Conservation (phyloP, 2,329 filamentous ascomycete species). For the Zasmidium citrigriseum region DNA sequence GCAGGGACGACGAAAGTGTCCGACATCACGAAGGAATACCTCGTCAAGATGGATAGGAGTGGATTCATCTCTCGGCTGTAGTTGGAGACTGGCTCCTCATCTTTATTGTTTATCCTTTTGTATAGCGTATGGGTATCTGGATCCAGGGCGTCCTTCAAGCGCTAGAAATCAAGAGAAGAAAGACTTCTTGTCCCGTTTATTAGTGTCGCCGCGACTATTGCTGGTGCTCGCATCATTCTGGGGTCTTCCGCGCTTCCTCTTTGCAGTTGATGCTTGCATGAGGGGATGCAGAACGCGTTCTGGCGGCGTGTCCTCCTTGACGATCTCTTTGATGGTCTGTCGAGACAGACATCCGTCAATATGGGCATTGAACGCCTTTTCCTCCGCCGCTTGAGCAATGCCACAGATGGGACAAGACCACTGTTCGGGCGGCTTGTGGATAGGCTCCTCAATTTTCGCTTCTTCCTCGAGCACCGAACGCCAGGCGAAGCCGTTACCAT, state of each 20-base stretch:
- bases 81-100: neutral
- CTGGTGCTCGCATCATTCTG: neutral
- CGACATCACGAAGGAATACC: constrained; percentile 42
- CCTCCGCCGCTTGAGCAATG: constrained; percentile 72
- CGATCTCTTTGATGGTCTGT: constrained; percentile 80
- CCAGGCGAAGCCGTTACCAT: constrained; percentile 36
- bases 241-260: constrained; percentile 31
- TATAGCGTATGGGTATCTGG: neutral
- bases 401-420: constrained; percentile 91
- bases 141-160: neutral
- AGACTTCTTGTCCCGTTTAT: constrained; percentile 29
- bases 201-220: constrained; percentile 11
- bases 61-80: constrained; percentile 32
- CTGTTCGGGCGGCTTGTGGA: constrained; percentile 39
- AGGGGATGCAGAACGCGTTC: constrained; percentile 11
- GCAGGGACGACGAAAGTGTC: constrained; percentile 39
- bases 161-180: constrained; percentile 26
- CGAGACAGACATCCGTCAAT: constrained; percentile 89
- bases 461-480: constrained; percentile 34
- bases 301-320: constrained; percentile 52
- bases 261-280: constrained; percentile 19
- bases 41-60: constrained; percentile 39
- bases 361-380: constrained; percentile 82
- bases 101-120: neutral
- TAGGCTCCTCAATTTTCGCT: constrained; percentile 22